A percentile compares a stretch with the other conserved stretches of the same genome.
Conservation (phyloP, 2,329 filamentous ascomycete genomes). For the Phaeosphaeriaceae sp. region DNA sequence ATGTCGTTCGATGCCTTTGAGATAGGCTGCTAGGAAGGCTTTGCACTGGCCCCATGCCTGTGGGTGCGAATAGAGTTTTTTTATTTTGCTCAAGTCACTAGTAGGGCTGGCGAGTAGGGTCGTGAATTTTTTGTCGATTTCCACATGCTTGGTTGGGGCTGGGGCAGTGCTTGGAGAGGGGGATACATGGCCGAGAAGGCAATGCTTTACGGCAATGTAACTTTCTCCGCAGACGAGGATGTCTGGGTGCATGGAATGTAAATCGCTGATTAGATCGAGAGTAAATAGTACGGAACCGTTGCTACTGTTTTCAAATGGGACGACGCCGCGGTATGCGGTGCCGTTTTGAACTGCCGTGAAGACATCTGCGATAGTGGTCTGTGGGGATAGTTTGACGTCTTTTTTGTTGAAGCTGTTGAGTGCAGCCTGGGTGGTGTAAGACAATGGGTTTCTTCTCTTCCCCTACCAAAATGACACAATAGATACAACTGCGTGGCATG, state of each 20-base stretch:
- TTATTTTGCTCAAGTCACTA: constrained; percentile 65
- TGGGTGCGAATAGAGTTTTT: constrained; percentile 86
- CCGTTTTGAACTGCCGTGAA: constrained; percentile 78
- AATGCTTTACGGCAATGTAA: constrained; percentile 89
- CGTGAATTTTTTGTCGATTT: constrained; percentile 1
- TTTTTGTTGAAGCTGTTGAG: constrained; percentile 56
- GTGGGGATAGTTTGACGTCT: constrained; percentile 48
- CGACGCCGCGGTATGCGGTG: constrained; percentile 73
- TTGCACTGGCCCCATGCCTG: constrained; percentile 95
- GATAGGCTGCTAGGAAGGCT: constrained; percentile 70
- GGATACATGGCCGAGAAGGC: constrained; percentile 66
- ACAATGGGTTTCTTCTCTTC: not conserved
- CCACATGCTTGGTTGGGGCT: not conserved
- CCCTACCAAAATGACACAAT: not conserved
- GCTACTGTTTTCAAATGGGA: constrained; percentile 95
- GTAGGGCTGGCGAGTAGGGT: constrained; percentile 1
- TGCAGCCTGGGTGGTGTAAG: constrained; percentile 56
- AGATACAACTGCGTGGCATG: no score
- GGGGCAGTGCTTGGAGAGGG: not conserved
- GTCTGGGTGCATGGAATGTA: constrained; percentile 66
- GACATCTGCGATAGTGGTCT: constrained; percentile 67
- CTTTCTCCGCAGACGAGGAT: constrained; percentile 81
- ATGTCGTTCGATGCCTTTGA: constrained; percentile 77
- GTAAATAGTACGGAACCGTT: constrained; percentile 93
- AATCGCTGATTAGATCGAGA: constrained; percentile 85